phyloP scores from a whole-genome alignment of 257 asterid species.

The Craterostigma plantagineum region DNA sequence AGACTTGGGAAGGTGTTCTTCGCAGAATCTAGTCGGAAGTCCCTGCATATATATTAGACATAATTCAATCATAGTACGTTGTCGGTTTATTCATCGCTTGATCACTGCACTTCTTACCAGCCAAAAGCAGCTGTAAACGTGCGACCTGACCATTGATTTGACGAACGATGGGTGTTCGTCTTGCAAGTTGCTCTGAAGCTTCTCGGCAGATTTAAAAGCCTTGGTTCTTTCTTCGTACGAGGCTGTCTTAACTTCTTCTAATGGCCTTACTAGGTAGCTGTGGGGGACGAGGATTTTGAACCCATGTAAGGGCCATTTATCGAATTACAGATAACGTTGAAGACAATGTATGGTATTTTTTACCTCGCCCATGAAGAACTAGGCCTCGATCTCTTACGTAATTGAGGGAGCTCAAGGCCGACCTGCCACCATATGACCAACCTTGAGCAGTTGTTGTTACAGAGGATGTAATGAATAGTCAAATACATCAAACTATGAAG shows the following conservation, averaged over 20 bases:
- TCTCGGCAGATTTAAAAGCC: constrained; percentile 49
- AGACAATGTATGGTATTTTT: not conserved
- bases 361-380: constrained; percentile 70
- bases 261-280: constrained; percentile 74
- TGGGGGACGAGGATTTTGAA: no score
- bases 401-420: constrained; percentile 26
- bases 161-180: constrained; percentile 47
- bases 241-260: constrained; percentile 59
- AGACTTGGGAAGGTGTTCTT: constrained; percentile 39
- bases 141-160: constrained; percentile 81
- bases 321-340: not conserved
- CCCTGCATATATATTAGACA: no score
- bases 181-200: constrained; percentile 40
- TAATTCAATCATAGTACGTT: no score
- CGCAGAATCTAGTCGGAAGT: constrained; percentile 51
- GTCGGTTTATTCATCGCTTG: not conserved
- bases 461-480: no score
- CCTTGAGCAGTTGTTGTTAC: not conserved
- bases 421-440: constrained; percentile 21
- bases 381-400: constrained; percentile 31
- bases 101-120: constrained; percentile 37
- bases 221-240: constrained; percentile 37
- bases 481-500: no score
- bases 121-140: constrained; percentile 95
- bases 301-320: no score